A percentile compares a stretch with the other conserved stretches of the same genome.
These are phyloP conservation scores for Lipomyces chichibuensis DNA, from an alignment of 805 yeast species.

Conservation along the genomic window DNA sequence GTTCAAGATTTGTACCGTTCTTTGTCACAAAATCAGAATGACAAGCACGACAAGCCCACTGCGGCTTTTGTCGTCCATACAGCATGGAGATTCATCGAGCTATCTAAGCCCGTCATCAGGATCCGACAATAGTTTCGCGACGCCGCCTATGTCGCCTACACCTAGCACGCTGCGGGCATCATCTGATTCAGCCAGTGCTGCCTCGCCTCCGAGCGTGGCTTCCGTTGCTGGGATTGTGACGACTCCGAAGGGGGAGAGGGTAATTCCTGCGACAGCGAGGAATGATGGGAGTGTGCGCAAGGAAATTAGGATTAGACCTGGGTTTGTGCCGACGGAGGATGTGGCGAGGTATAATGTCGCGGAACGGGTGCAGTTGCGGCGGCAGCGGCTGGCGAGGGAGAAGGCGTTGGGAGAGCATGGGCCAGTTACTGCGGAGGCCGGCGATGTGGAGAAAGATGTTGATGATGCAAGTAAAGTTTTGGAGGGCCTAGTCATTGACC, in stretches of 20 bases:
- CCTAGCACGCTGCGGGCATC: background rate
- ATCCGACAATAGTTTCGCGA: background rate
- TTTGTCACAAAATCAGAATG: background rate
- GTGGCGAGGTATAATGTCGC: conserved; percentile 32
- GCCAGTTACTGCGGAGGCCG: background rate
- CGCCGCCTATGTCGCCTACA: conserved; percentile 6
- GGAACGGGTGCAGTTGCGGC: conserved; percentile 24
- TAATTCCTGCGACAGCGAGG: conserved; percentile 37
- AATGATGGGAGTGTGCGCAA: conserved; percentile 42
- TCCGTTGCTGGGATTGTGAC: conserved; percentile 27
- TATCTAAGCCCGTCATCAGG: background rate
- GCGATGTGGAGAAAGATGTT: background rate
- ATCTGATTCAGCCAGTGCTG: background rate
- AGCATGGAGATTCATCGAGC: background rate
- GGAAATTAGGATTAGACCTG: conserved; percentile 39
- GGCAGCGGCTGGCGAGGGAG: conserved; percentile 24
- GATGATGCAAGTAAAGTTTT: background rate
- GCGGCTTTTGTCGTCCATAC: background rate
- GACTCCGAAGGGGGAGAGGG: conserved; percentile 19
- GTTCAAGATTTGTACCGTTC: background rate
- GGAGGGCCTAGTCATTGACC: background rate
- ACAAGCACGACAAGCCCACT: background rate
- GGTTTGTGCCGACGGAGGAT: conserved; percentile 42
- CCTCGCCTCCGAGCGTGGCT: background rate
- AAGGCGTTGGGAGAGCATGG: background rate